Conservation (phyloP, 2,329 filamentous ascomycete genomes). For the Aureobasidium mangrovei region DNA sequence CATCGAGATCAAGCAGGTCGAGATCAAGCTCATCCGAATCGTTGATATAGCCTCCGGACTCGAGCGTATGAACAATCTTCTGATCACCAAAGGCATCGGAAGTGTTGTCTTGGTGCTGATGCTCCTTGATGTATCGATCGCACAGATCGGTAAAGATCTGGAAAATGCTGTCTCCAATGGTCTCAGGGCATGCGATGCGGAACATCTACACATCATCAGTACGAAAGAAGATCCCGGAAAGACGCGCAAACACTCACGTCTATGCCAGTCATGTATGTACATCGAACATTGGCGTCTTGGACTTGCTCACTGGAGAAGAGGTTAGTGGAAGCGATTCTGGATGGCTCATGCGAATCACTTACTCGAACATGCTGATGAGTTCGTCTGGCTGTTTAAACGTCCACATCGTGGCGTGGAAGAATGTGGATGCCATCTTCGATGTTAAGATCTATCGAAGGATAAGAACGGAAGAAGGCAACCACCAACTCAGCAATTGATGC, state of each 20-base stretch:
- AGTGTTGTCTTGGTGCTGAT: background rate
- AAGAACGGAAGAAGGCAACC: background rate
- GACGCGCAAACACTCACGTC: background rate
- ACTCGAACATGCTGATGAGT: slow-evolving; percentile 20
- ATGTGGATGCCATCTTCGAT: slow-evolving; percentile 20
- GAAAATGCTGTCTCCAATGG: background rate
- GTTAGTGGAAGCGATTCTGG: background rate
- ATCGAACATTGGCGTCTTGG: slow-evolving; percentile 7
- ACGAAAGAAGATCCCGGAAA: background rate
- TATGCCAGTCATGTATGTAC: slow-evolving; percentile 3
- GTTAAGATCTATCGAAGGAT: background rate
- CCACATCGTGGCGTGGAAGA: slow-evolving; percentile 24
- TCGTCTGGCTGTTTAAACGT: slow-evolving; percentile 18
- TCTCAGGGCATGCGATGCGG: background rate
- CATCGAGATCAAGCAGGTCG: background rate
- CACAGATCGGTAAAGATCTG: background rate
- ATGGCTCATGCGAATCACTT: background rate
- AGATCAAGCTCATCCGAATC: background rate
- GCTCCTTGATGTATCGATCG: background rate
- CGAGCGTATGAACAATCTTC: background rate
- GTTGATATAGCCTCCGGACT: background rate
- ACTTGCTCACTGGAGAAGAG: background rate
- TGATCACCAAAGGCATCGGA: background rate
- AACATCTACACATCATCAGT: slow-evolving; percentile 1
- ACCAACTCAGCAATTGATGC: too few relatives aligned